Evolutionary conservation across 352 stramenopile species (phyloP).

Genomic region (Phytopythium aichiense): DNA sequence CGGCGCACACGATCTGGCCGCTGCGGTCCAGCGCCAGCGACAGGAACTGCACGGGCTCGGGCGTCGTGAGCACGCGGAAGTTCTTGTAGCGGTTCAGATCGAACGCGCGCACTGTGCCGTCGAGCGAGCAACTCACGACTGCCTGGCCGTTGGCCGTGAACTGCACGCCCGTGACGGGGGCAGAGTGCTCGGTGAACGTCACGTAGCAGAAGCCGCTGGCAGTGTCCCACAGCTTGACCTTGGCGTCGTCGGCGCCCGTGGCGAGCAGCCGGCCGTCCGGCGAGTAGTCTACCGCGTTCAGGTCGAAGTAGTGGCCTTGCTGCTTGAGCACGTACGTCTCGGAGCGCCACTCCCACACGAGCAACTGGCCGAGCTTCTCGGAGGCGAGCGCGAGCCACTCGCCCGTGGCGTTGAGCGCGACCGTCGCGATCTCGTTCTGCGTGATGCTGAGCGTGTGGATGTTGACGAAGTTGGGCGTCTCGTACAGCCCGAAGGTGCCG

Average conservation of each 20-base stretch:
- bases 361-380: conserved; percentile 96
- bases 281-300: conserved; percentile 97
- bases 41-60: conserved; percentile 97
- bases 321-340: conserved; percentile 99
- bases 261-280: conserved; percentile 95
- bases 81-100: conserved; percentile 99
- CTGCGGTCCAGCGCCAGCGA: conserved; percentile 97
- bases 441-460: conserved; percentile 96
- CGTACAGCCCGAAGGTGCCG: conserved; percentile 98
- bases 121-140: conserved; percentile 95
- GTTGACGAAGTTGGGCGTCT: conserved; percentile 93
- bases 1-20: conserved; percentile 95
- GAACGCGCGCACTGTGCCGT: conserved; percentile 98
- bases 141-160: conserved; percentile 92
- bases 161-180: conserved; percentile 94
- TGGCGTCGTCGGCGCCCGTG: conserved; percentile 98
- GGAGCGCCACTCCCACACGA: conserved; percentile 99
- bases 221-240: conserved; percentile 99
- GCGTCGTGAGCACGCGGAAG: conserved; percentile 97
- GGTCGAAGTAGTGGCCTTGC: conserved; percentile 98
- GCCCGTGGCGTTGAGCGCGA: conserved; percentile 93
- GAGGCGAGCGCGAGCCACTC: conserved; percentile 99
- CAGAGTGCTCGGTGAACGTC: conserved; percentile 97
- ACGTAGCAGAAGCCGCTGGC: conserved; percentile 99
- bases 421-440: conserved; percentile 88